Evolutionary conservation across 768 basidiomycete species (phyloP).

Genomic region (Fomitopsis pulvina): DNA sequence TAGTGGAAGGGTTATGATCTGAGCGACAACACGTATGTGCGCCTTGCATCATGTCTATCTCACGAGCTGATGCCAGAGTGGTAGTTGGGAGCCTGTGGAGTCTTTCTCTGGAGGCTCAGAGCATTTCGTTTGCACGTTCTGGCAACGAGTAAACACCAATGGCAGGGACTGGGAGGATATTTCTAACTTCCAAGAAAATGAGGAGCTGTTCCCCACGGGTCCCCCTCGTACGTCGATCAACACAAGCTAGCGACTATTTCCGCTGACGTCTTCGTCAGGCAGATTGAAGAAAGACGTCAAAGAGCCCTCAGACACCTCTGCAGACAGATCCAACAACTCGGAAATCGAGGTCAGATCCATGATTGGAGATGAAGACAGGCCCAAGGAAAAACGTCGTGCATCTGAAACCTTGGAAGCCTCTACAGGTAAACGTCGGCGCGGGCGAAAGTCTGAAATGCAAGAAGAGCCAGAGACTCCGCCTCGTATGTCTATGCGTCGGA

Average conservation of each 20-base stretch:
- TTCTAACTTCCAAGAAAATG: constrained; percentile 43
- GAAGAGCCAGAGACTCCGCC: not conserved
- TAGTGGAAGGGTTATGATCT: constrained; percentile 19
- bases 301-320: not conserved
- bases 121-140: constrained; percentile 37
- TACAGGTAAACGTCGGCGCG: constrained; percentile 3
- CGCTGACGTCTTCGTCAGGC: too few relatives aligned
- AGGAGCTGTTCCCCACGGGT: constrained; percentile 47
- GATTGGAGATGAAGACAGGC: constrained; percentile 4
- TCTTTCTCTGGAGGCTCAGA: constrained; percentile 54
- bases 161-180: constrained; percentile 44
- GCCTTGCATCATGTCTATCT: not conserved
- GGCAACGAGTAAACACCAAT: constrained; percentile 26
- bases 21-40: constrained; percentile 20
- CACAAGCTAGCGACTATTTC: not conserved
- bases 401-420: not conserved
- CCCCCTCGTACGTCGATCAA: constrained; percentile 55
- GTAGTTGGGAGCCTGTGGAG: constrained; percentile 62
- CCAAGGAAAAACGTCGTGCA: not conserved
- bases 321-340: constrained; percentile 5
- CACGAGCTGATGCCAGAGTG: constrained; percentile 5
- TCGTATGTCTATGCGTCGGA: not conserved
- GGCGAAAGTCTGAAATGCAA: constrained; percentile 1
- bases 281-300: constrained; percentile 8
- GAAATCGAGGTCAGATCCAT: constrained; percentile 13